Conservation (phyloP, 2,329 filamentous ascomycete species). For the Xylariaceae sp. region DNA sequence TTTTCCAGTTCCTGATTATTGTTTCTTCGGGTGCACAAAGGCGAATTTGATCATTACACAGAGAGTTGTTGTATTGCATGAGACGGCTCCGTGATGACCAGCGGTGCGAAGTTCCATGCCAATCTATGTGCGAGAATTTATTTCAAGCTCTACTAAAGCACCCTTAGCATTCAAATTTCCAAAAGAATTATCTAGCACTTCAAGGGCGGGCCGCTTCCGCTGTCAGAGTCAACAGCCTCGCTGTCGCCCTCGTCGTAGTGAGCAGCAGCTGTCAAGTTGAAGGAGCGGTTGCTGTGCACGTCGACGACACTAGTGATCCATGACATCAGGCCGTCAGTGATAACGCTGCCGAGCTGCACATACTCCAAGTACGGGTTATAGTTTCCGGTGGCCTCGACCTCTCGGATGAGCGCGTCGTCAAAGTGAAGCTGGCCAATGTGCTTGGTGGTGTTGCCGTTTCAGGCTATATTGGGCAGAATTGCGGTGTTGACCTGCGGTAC, state of each 20-base stretch:
- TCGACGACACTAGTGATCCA: constrained; percentile 1
- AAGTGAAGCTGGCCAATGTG: no score
- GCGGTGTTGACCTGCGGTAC: no score
- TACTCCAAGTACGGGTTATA: constrained; percentile 1
- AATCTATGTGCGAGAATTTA: no score
- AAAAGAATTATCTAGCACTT: background rate
- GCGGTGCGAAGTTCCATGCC: no score
- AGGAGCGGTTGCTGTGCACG: background rate
- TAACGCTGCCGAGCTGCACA: background rate
- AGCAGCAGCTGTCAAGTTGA: constrained; percentile 1
- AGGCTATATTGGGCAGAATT: no score
- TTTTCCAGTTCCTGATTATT: background rate
- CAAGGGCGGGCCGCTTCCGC: background rate
- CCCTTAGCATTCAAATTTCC: no score
- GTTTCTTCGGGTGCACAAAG: no score
- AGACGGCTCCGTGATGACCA: no score
- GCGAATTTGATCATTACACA: no score
- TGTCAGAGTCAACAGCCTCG: background rate
- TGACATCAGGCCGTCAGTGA: background rate
- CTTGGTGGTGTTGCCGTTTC: no score
- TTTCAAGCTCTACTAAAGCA: no score
- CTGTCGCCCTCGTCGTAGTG: background rate
- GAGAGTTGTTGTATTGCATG: no score
- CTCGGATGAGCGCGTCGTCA: background rate
- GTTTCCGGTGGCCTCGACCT: background rate